These are phyloP conservation scores for Mycena venus DNA, from an alignment of 768 basidiomycete genomes.

Conservation along the genomic window DNA sequence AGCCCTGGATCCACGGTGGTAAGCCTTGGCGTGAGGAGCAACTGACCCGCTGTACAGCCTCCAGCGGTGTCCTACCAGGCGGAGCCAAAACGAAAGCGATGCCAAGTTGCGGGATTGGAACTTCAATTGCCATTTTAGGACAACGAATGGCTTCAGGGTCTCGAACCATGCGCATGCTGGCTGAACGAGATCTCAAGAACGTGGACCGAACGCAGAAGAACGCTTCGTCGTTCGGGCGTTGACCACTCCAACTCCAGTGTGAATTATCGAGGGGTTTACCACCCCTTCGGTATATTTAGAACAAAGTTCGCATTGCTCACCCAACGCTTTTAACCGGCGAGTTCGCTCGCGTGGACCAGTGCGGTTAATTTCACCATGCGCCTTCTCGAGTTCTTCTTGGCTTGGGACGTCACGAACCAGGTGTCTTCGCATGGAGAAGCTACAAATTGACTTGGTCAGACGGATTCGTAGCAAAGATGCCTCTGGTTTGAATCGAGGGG, in stretches of 20 bases:
- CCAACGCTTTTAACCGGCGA: background rate
- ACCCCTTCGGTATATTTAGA: background rate
- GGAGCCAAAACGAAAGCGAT: background rate
- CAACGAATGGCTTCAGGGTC: background rate
- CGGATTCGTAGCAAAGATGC: background rate
- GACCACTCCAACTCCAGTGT: background rate
- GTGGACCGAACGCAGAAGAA: background rate
- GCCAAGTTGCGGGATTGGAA: background rate
- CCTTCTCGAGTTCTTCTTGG: background rate
- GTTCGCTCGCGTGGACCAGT: background rate
- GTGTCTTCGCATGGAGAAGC: slow-evolving; percentile 1
- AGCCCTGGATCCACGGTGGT: slow-evolving; percentile 10
- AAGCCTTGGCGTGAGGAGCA: slow-evolving; percentile 16
- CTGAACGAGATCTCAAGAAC: background rate
- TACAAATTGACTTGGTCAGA: background rate
- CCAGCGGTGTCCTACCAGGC: background rate
- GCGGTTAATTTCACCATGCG: background rate
- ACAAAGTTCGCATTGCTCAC: background rate
- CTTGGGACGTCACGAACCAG: background rate
- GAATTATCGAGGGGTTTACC: background rate
- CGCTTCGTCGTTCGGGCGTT: background rate
- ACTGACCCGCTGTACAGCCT: slow-evolving; percentile 16
- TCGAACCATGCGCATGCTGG: background rate
- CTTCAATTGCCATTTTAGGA: background rate
- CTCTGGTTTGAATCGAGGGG: background rate